Evolutionary conservation across 1,284 basidiomycete genomes (phyloP), one percentile per base, ranked within the genome.

Genomic region (Leccinum pachyderme): DNA sequence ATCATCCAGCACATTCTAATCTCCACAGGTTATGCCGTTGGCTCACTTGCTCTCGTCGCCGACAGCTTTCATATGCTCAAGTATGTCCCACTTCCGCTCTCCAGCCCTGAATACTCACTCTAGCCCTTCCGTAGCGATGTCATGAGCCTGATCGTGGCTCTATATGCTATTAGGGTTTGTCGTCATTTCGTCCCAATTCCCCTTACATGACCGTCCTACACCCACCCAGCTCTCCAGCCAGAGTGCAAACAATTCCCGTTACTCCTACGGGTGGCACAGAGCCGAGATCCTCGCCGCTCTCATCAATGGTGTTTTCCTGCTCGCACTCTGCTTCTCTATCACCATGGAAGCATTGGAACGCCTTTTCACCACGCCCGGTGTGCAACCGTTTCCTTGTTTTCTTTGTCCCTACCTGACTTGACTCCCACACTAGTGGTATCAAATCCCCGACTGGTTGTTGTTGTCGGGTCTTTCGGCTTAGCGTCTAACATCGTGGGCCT

Each of bases 11-110:
- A 35, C 32, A 11, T 3, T 47, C 60, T 59, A 6, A 60, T 54
- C 2, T 54, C 31, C 41, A 13, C 31, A 87, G 95, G 95, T 46
- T 96, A 96, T 85, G 85, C 90, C 13, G 93, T 97, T 55, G 94
- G 94, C 37, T 97, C 95, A 0, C 84, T 98, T 2, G 95, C 95
- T 3, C 86, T 99, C 55, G 88, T 99, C 35, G 96, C 97, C 22
- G 96, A 98, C 76, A 92, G 89, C 61, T 98, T 99, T 75, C 96
- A 99, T 77, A 98, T 98, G 95, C 86, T 95, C 74, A 95, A 94
- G 93, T 95, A 62, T 59, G 82, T 62, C 56, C 25, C 32, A 12
- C 2, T n/a, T 49, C 53, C 33, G 31, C 12, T 47, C 45, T 29
- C 48, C 27, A 53, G 9, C 52, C 45, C 22, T 22, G 18, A 39